These are phyloP conservation scores for Tilletia indica DNA, from an alignment of 1,284 basidiomycete genomes.

Conservation along the genomic window DNA sequence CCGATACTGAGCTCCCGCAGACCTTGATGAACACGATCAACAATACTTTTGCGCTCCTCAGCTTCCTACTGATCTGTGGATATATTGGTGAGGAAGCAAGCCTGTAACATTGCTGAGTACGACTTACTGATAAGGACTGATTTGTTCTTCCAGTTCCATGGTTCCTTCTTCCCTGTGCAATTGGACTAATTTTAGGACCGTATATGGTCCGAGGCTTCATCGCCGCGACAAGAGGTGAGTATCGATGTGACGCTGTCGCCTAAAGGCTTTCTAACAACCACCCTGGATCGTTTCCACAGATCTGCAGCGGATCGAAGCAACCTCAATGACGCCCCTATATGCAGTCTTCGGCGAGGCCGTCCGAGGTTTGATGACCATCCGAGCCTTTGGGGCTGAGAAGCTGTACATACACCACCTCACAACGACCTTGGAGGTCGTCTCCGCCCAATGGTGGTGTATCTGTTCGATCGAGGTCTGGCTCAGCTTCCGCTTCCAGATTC, in stretches of 20 bases:
- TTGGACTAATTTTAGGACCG: constrained; percentile 34
- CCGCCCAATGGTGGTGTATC: constrained; percentile 21
- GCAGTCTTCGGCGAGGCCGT: constrained; percentile 43
- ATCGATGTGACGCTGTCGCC: not conserved
- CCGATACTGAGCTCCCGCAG: constrained; percentile 47
- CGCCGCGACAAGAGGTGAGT: constrained; percentile 29
- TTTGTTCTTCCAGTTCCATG: constrained; percentile 31
- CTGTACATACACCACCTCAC: constrained; percentile 30
- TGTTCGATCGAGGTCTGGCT: constrained; percentile 52
- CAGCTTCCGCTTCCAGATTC: constrained; percentile 39
- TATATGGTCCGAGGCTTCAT: constrained; percentile 45
- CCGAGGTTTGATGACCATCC: constrained; percentile 49
- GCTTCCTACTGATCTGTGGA: constrained; percentile 39
- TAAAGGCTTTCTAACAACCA: not conserved
- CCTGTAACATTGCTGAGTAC: not conserved
- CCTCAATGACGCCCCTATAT: constrained; percentile 52
- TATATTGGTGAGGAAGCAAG: constrained; percentile 27
- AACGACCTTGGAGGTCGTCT: constrained; percentile 35
- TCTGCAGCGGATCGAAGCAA: constrained; percentile 53
- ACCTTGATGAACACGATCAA: constrained; percentile 36
- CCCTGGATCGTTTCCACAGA: constrained; percentile 20
- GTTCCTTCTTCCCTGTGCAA: constrained; percentile 34
- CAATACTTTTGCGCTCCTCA: constrained; percentile 35
- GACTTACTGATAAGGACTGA: not conserved
- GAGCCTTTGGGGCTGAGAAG: constrained; percentile 46